phyloP scores from a whole-genome alignment of 164 flowering plant genomes.

The Buxus sempervirens region DNA sequence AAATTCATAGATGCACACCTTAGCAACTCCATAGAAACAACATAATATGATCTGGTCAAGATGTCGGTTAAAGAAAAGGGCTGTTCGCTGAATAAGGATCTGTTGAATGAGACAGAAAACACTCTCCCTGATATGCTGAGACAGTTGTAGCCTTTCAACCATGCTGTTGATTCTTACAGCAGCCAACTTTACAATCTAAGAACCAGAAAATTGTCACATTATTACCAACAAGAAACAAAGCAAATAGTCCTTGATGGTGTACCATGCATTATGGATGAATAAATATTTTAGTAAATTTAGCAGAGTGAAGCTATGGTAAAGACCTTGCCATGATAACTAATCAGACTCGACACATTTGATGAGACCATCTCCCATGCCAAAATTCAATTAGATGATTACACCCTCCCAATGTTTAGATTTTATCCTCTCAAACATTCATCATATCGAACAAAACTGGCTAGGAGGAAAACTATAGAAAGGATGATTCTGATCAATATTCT shows the following conservation, averaged over 20 bases:
- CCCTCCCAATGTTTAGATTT: background rate
- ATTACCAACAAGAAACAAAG: slow-evolving; percentile 1
- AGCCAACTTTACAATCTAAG: slow-evolving; percentile 79
- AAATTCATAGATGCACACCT: slow-evolving; percentile 46
- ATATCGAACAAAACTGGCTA: background rate
- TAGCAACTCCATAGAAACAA: slow-evolving; percentile 90
- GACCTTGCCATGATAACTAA: background rate
- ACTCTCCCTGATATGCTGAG: slow-evolving; percentile 74
- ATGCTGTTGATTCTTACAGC: slow-evolving; percentile 96
- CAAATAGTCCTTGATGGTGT: background rate
- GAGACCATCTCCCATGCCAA: background rate
- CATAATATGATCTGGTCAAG: slow-evolving; percentile 95
- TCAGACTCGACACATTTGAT: background rate
- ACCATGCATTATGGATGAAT: background rate
- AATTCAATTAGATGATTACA: background rate
- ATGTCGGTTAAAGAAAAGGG: slow-evolving; percentile 82
- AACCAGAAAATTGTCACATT: slow-evolving; percentile 11
- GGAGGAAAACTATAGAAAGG: background rate
- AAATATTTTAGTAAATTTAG: background rate
- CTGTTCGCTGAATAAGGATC: slow-evolving; percentile 64
- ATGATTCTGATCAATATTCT: background rate
- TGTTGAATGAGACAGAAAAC: slow-evolving; percentile 81
- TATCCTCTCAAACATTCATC: background rate
- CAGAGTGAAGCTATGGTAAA: background rate
- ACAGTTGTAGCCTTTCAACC: slow-evolving; percentile 83